Conservation (phyloP, 2,329 filamentous ascomycete genomes). For the Pezicula carpinea region DNA sequence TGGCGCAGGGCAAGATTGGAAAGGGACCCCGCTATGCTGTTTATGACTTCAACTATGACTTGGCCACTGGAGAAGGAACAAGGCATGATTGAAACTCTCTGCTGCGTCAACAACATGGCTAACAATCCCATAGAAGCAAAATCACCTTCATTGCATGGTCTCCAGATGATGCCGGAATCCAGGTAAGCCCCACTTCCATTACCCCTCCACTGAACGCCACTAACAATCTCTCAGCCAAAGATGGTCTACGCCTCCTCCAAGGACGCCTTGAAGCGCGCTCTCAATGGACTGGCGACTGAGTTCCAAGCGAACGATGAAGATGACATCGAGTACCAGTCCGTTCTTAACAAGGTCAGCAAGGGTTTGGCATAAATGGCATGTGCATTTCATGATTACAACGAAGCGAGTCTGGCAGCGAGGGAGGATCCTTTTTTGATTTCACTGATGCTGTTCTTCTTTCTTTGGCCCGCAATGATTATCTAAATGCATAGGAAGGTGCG, state of each 20-base stretch:
- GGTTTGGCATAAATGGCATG: constrained; percentile 41
- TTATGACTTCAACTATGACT: constrained; percentile 77
- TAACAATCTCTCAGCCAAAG: constrained; percentile 57
- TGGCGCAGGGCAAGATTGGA: constrained; percentile 47
- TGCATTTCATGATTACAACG: constrained; percentile 1
- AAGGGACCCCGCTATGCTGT: constrained; percentile 78
- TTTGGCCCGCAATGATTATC: constrained; percentile 20
- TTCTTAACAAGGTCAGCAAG: constrained; percentile 64
- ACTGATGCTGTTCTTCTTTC: constrained; percentile 24
- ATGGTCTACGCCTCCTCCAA: constrained; percentile 91
- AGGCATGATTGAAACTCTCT: constrained; percentile 44
- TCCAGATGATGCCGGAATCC: constrained; percentile 74
- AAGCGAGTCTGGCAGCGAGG: constrained; percentile 4
- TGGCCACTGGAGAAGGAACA: constrained; percentile 66
- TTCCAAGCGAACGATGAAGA: constrained; percentile 81
- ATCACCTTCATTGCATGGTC: constrained; percentile 77
- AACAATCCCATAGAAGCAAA: constrained; percentile 56
- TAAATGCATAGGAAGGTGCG: constrained; percentile 17
- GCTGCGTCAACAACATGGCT: constrained; percentile 10
- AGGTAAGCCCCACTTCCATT: constrained; percentile 50
- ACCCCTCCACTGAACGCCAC: neutral
- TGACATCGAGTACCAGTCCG: constrained; percentile 73
- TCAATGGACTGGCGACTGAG: constrained; percentile 71
- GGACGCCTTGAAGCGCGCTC: constrained; percentile 74
- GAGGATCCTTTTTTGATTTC: constrained; percentile 18